phyloP scores from a whole-genome alignment of 176 grass and related monocot genomes.

The Pontederia paniculata region DNA sequence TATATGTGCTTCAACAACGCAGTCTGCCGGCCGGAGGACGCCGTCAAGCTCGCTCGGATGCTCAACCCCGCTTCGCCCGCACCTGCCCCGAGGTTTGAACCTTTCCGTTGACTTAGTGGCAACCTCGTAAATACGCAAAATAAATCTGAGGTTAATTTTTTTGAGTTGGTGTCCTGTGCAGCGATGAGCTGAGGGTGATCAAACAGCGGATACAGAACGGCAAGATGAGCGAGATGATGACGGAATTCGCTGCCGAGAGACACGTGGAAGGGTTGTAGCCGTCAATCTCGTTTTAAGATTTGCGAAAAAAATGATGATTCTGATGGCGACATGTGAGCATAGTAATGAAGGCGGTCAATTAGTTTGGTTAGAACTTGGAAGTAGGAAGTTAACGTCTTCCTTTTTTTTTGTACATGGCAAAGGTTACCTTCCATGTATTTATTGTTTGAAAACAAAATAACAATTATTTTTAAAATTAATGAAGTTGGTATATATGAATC shows the following conservation, averaged over 20 bases:
- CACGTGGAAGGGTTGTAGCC: slow-evolving; percentile 22
- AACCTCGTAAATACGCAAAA: neutral
- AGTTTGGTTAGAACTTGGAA: too few relatives aligned
- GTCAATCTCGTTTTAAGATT: too few relatives aligned
- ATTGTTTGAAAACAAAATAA: too few relatives aligned
- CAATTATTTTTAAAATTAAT: too few relatives aligned
- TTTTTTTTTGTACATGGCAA: too few relatives aligned
- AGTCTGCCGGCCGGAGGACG: slow-evolving; percentile 63
- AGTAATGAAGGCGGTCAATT: too few relatives aligned
- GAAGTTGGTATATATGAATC: too few relatives aligned
- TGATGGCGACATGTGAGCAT: too few relatives aligned
- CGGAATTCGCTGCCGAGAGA: slow-evolving; percentile 45
- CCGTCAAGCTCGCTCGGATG: slow-evolving; percentile 48
- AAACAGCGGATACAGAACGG: slow-evolving; percentile 62
- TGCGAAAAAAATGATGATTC: too few relatives aligned
- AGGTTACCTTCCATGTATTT: too few relatives aligned
- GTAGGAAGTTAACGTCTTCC: too few relatives aligned
- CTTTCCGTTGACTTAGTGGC: neutral
- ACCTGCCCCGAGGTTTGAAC: slow-evolving; percentile 27
- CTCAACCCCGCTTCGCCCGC: slow-evolving; percentile 28
- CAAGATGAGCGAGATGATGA: slow-evolving; percentile 82
- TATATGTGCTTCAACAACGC: slow-evolving; percentile 71
- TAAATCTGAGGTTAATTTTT: neutral
- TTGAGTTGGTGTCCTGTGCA: slow-evolving; percentile 10
- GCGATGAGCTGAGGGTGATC: slow-evolving; percentile 50